Base-by-base conservation (phyloP, 176 grass and related monocot genomes). In the Zea luxurians region DNA sequence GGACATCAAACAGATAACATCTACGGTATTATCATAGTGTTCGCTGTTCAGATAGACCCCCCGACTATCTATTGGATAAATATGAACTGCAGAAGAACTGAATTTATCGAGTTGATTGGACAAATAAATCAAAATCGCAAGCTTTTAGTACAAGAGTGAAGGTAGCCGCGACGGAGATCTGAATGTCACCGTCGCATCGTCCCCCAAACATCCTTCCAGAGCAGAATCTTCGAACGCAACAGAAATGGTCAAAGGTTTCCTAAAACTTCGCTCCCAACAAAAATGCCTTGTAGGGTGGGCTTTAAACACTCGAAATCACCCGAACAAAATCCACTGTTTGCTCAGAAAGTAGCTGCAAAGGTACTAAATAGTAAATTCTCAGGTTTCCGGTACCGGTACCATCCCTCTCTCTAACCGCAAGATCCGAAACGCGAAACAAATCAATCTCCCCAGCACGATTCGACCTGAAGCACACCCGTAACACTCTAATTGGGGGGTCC, bases 141-240 rank as follows among this genome's bases (percentile, higher is more conserved):
- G 41, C 1, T 36, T 48, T 58, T 8, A 34, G 80, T 5, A 38
- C 75, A 74, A 48, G 45, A 70, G 40, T 63, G 10, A 74, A 71
- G 76, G 46, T 64, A 70, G 1, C 18, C 44, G 9, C 3, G 1
- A 37, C 35, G 59, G 48, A 80, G 49, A 85, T 81, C 71, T 76
- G 48, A 53, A 73, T 52, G 73, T 34, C 64, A 63, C 44, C 37
- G 59, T 76, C 86, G 55, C 59, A 77, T 13, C 35, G 17, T 36
- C 35, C 87, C 49, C 7, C 13, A 46, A 27, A 27, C 5, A 65
- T 57, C 37, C 57, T 44, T 45, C 61, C 2, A 42, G n/a, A 21
- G 38, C 17, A 52, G 11, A 52, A 78, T 49, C 60, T 13, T 65
- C 17, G 2, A 37, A 58, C 37, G 6, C 2, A 77, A 36, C 7